A percentile compares a stretch with the other conserved stretches of the same genome.
Evolutionary conservation across 768 basidiomycete species (phyloP).

Genomic region (Mycena polygramma): DNA sequence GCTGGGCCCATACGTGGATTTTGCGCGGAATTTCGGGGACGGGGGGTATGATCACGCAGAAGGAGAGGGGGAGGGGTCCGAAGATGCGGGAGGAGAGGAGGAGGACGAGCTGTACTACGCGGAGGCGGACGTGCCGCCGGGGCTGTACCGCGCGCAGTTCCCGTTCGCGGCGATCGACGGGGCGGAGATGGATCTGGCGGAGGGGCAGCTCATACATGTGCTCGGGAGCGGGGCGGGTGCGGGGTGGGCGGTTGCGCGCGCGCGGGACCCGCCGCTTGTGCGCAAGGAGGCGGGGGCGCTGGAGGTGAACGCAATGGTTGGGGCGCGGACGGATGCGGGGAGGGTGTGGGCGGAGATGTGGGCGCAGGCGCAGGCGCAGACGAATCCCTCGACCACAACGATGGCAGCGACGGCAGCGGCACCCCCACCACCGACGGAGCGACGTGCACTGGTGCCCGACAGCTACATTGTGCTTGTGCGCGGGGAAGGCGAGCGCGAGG

Average conservation of each 20-base stretch:
- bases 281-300: slow-evolving; percentile 8
- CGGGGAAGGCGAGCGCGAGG: slow-evolving; percentile 35
- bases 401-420: background rate
- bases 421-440: slow-evolving; percentile 11
- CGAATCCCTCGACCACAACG: background rate
- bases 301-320: slow-evolving; percentile 23
- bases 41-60: slow-evolving; percentile 39
- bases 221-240: slow-evolving; percentile 59
- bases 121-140: slow-evolving; percentile 64
- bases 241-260: slow-evolving; percentile 34
- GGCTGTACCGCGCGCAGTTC: slow-evolving; percentile 83
- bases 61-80: slow-evolving; percentile 44
- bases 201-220: slow-evolving; percentile 82
- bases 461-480: slow-evolving; percentile 35
- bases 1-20: slow-evolving; percentile 50
- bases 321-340: slow-evolving; percentile 26
- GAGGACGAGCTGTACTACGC: slow-evolving; percentile 53
- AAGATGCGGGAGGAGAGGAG: slow-evolving; percentile 32
- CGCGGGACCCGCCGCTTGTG: slow-evolving; percentile 26
- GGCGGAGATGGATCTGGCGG: slow-evolving; percentile 85
- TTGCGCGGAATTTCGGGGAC: no score
- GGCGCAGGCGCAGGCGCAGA: slow-evolving; percentile 1
- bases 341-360: slow-evolving; percentile 32
- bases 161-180: slow-evolving; percentile 84
- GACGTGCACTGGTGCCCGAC: slow-evolving; percentile 33